phyloP scores from a whole-genome alignment of 371 early-diverging fungal genomes.

The Blastocladiella emersonii region DNA sequence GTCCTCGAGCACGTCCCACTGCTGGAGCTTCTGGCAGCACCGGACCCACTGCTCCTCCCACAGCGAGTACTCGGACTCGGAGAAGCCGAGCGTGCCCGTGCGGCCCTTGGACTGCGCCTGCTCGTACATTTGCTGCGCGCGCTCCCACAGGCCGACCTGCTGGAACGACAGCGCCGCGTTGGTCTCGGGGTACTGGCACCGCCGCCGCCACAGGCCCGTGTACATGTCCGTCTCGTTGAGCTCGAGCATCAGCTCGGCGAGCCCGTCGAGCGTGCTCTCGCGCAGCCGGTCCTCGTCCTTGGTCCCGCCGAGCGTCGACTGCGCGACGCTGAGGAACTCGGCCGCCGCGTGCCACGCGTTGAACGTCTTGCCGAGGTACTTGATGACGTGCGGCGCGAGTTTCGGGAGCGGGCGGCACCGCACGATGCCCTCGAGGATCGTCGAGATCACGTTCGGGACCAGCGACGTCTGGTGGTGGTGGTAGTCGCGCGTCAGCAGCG shows the following conservation, averaged over 20 bases:
- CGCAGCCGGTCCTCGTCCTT: slow-evolving; percentile 77
- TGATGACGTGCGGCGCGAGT: slow-evolving; percentile 83
- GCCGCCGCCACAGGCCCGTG: slow-evolving; percentile 84
- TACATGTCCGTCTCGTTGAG: slow-evolving; percentile 82
- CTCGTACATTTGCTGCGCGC: slow-evolving; percentile 87
- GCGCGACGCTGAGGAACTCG: slow-evolving; percentile 43
- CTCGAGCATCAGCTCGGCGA: slow-evolving; percentile 62
- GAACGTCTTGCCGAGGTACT: slow-evolving; percentile 77
- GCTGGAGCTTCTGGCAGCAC: slow-evolving; percentile 86
- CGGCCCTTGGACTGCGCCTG: slow-evolving; percentile 85
- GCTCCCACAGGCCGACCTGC: slow-evolving; percentile 85
- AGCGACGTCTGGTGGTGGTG: slow-evolving; percentile 61
- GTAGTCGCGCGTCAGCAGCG: slow-evolving; percentile 79
- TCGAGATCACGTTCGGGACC: slow-evolving; percentile 87
- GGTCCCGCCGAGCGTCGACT: slow-evolving; percentile 23
- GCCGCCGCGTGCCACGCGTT: slow-evolving; percentile 82
- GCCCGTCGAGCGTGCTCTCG: slow-evolving; percentile 78
- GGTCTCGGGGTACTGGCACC: slow-evolving; percentile 85
- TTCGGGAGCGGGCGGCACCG: slow-evolving; percentile 52
- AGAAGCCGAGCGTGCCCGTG: slow-evolving; percentile 70
- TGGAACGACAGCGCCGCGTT: slow-evolving; percentile 91
- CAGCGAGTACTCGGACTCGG: slow-evolving; percentile 90
- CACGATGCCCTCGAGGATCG: slow-evolving; percentile 72
- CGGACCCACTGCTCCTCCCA: slow-evolving; percentile 97
- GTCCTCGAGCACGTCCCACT: slow-evolving; percentile 95